A percentile compares a stretch with the other conserved stretches of the same genome.
phyloP scores from a whole-genome alignment of 2,329 filamentous ascomycete species.

The Sporothrix phasma region DNA sequence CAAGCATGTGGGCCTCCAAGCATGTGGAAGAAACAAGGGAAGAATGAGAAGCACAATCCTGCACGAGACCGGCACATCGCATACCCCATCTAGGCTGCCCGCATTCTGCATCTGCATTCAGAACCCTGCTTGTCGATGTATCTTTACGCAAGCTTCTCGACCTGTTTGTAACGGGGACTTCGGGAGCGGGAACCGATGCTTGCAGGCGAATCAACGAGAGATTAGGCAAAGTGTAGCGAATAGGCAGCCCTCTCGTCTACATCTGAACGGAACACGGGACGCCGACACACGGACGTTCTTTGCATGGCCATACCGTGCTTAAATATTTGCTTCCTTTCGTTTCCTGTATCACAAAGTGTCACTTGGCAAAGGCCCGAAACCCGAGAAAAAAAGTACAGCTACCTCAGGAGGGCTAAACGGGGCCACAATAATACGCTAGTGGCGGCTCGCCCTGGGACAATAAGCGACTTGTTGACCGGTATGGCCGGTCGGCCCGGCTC shows the following conservation, averaged over 20 bases:
- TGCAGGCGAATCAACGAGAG: background rate
- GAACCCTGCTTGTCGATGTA: too few species aligned
- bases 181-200: background rate
- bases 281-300: background rate
- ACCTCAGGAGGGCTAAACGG: background rate
- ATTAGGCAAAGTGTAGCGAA: too few species aligned
- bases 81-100: background rate
- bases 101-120: too few species aligned
- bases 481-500: constrained; percentile 1
- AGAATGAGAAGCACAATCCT: constrained; percentile 5
- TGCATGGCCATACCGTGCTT: background rate
- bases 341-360: too few species aligned
- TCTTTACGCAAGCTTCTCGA: background rate
- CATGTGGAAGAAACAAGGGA: background rate
- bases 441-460: background rate
- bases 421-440: background rate
- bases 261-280: background rate
- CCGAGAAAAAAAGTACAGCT: background rate
- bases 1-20: background rate
- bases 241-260: too few species aligned
- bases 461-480: background rate
- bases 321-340: background rate
- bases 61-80: background rate
- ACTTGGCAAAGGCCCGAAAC: background rate
- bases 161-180: background rate